phyloP scores from a whole-genome alignment of 2,329 filamentous ascomycete species.

The Aspergillus costaricaensis region DNA sequence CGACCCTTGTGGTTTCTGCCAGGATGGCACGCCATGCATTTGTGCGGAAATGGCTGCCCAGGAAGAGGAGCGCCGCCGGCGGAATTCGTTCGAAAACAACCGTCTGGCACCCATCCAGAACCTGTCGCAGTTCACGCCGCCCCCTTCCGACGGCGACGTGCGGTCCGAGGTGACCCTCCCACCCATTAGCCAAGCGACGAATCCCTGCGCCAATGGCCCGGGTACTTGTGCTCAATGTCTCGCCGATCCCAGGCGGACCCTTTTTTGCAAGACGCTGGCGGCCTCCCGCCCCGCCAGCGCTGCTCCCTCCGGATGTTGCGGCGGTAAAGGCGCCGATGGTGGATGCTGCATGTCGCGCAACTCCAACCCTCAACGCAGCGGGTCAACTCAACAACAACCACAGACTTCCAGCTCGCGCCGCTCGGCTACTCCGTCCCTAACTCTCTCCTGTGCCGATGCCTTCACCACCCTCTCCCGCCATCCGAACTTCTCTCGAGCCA shows the following conservation, averaged over 20 bases:
- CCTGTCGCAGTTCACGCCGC: conserved; percentile 53
- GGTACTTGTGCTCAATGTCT: conserved; percentile 79
- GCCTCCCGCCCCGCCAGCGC: conserved; percentile 53
- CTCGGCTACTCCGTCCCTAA: conserved; percentile 50
- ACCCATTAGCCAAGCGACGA: conserved; percentile 39
- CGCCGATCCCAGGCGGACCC: conserved; percentile 73
- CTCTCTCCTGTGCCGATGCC: conserved; percentile 72
- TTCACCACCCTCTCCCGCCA: conserved; percentile 79
- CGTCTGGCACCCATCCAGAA: conserved; percentile 50
- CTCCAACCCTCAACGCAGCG: conserved; percentile 26
- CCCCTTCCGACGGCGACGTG: conserved; percentile 59
- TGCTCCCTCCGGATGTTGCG: conserved; percentile 57
- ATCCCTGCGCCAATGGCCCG: conserved; percentile 65
- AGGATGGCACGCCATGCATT: conserved; percentile 78
- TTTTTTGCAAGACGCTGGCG: conserved; percentile 80
- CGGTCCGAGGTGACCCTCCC: conserved; percentile 53
- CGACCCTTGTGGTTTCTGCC: conserved; percentile 80
- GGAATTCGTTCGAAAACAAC: conserved; percentile 48
- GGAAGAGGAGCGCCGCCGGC: conserved; percentile 36
- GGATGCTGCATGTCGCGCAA: conserved; percentile 61
- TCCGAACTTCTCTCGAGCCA: conserved; percentile 72
- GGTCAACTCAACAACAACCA: conserved; percentile 15
- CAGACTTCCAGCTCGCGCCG: conserved; percentile 30
- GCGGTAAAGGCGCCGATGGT: conserved; percentile 59
- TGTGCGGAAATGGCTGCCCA: conserved; percentile 67